Percentiles rank a stretch among this genome's conserved stretches.
These are phyloP conservation scores for Echinochloa phyllopogon DNA, from an alignment of 176 grass and related monocot genomes.

Conservation along the genomic window DNA sequence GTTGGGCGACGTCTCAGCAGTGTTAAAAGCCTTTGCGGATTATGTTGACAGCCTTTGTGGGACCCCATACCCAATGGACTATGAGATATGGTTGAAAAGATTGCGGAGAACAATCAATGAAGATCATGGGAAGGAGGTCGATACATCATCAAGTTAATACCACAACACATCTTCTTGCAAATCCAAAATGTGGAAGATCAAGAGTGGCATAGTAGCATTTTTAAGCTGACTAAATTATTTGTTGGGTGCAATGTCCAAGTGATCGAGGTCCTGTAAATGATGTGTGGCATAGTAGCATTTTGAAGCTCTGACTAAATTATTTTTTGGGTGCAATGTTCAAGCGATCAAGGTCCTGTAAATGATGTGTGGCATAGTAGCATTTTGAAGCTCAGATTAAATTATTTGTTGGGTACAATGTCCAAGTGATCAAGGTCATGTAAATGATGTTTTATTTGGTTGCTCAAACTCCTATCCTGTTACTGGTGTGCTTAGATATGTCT, in stretches of 20 bases:
- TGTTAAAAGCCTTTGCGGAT: slow-evolving; percentile 97
- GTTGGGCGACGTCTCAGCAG: slow-evolving; percentile 82
- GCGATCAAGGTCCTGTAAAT: slow-evolving; percentile 26
- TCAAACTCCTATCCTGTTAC: slow-evolving; percentile 21
- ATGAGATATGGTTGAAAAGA: slow-evolving; percentile 96
- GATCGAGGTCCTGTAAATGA: slow-evolving; percentile 50
- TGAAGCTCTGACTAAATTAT: slow-evolving; percentile 41
- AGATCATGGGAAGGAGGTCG: slow-evolving; percentile 94
- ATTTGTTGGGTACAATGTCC: slow-evolving; percentile 43
- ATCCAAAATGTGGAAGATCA: slow-evolving; percentile 39
- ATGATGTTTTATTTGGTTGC: slow-evolving; percentile 31
- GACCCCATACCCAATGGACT: slow-evolving; percentile 93
- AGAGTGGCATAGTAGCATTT: slow-evolving; percentile 2
- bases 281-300: slow-evolving; percentile 41
- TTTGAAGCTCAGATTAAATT: slow-evolving; percentile 43
- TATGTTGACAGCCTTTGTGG: slow-evolving; percentile 97
- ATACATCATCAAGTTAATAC: slow-evolving; percentile 58
- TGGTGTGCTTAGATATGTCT: slow-evolving; percentile 14
- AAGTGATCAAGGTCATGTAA: slow-evolving; percentile 42
- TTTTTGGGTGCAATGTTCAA: background rate
- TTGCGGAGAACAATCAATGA: slow-evolving; percentile 81
- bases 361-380: background rate
- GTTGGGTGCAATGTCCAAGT: slow-evolving; percentile 27
- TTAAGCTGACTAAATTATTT: slow-evolving; percentile 54
- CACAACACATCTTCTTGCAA: slow-evolving; percentile 28